Evolutionary conservation across 2,329 filamentous ascomycete genomes (phyloP).

Genomic region (Parastagonospora avenae): DNA sequence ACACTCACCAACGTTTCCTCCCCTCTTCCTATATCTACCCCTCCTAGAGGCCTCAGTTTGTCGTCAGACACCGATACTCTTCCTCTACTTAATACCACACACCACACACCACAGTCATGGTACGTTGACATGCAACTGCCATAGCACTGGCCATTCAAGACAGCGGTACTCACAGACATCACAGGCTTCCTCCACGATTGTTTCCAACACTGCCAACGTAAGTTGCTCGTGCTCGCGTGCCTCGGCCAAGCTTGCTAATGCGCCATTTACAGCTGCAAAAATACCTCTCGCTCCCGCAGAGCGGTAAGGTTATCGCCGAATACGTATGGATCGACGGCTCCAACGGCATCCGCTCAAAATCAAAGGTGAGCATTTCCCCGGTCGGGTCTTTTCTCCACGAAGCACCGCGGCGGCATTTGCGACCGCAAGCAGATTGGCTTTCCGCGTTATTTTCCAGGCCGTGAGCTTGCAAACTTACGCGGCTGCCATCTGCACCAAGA

Average conservation of each 20-base stretch:
- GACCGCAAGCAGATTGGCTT: conserved; percentile 1
- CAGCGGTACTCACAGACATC: conserved; percentile 5
- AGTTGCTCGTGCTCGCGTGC: conserved; percentile 36
- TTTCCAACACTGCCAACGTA: conserved; percentile 57
- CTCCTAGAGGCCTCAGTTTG: conserved; percentile 17
- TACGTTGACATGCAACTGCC: conserved; percentile 17
- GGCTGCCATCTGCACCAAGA: conserved; percentile 2
- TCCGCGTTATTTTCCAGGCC: conserved; percentile 5
- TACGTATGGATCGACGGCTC: conserved; percentile 93
- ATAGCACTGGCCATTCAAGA: conserved; percentile 4
- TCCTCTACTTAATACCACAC: conserved; percentile 12
- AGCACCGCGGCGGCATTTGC: conserved; percentile 14
- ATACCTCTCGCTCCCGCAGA: conserved; percentile 89
- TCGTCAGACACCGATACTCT: conserved; percentile 5
- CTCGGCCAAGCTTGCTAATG: conserved; percentile 22
- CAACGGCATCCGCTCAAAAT: conserved; percentile 90
- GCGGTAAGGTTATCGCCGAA: conserved; percentile 87
- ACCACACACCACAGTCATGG: conserved; percentile 40
- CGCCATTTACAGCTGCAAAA: conserved; percentile 73
- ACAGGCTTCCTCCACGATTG: conserved; percentile 48
- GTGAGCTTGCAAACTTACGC: conserved; percentile 6
- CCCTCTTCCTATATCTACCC: conserved; percentile 20
- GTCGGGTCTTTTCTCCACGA: background rate
- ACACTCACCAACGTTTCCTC: conserved; percentile 20
- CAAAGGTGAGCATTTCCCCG: conserved; percentile 71